Base-by-base conservation (phyloP, 768 basidiomycete species). In the Cystofilobasidium capitatum region DNA sequence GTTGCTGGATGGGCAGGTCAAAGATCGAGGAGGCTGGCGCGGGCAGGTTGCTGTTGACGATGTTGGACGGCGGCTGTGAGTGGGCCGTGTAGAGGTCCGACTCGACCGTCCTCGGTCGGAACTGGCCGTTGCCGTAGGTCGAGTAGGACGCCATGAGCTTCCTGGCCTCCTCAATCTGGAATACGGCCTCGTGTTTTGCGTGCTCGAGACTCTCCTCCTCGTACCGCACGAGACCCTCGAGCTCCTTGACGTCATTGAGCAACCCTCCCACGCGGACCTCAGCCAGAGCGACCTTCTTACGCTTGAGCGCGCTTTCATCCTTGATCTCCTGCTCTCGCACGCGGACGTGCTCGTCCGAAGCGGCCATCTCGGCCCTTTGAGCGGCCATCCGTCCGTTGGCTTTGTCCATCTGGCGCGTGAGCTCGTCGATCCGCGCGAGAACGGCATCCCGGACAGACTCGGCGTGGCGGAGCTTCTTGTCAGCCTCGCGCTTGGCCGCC, bases 401-500 rank as follows among this genome's bases (percentile, higher is more conserved):
- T 33, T 73, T 72, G 58, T 62, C 71, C 55, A 76, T 75, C 45
- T 77, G 73, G 44, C 49, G 66, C 44, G 70, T 64, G 20, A 75
- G 72, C 65, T 73, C 76, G 10, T 65, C 45, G 62, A 72, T 69
- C 66, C 71, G 61, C 71, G 59, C 70, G 69, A 64, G 51, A 13
- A 72, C 63, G 64, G 81, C 85, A 73, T 88, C 86, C 39, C 86
- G 83, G 69, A 82, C 79, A 49, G 74, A 80, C 75, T 85, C 84
- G 20, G 83, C 84, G n/a, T 81, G 80, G 72, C 85, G 88, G 68
- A 93, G 81, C 71, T 86, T 86, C 80, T 89, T 91, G 78, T 98
- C 94, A 5, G 87, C 90, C 57, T 97, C 93, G 54, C 85, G 82
- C 74, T 85, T 88, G 61, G 81, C 77, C 60, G 83, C 80, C 77